A percentile compares a stretch with the other conserved stretches of the same genome.
Evolutionary conservation across 805 yeast species (phyloP).

Genomic region (Spathaspora hagerdaliae): DNA sequence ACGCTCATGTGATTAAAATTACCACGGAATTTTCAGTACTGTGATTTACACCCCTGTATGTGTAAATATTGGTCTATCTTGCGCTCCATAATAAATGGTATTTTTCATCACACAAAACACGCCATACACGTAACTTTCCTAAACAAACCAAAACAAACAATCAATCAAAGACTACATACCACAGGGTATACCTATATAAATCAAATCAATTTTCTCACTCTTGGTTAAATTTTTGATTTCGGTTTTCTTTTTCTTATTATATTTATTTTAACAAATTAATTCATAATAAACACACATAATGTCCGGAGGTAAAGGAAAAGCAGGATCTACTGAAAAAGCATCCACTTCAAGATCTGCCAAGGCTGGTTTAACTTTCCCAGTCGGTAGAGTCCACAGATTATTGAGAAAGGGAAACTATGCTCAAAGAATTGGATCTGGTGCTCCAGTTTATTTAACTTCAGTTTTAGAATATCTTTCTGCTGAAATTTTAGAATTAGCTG

Average conservation of each 20-base stretch:
- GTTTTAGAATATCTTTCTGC: slow-evolving; percentile 49
- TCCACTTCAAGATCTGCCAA: slow-evolving; percentile 47
- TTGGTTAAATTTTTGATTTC: not conserved
- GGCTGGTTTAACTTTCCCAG: slow-evolving; percentile 50
- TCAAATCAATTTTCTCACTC: not conserved
- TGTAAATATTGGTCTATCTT: too few species aligned
- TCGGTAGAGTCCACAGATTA: slow-evolving; percentile 49
- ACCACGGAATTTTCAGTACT: too few species aligned
- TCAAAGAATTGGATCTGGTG: slow-evolving; percentile 51
- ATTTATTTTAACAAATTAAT: not conserved
- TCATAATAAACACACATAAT: slow-evolving; percentile 11
- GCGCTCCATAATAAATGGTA: too few species aligned
- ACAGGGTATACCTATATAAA: too few species aligned
- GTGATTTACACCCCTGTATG: too few species aligned
- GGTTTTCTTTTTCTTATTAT: not conserved
- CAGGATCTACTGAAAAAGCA: slow-evolving; percentile 45
- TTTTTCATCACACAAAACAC: too few species aligned
- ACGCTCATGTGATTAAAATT: too few species aligned
- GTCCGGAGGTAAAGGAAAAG: slow-evolving; percentile 42
- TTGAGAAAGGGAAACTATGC: slow-evolving; percentile 50
- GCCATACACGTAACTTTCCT: too few species aligned
- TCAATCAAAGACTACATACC: too few species aligned
- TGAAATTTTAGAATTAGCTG: slow-evolving; percentile 49
- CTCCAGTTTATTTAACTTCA: slow-evolving; percentile 48
- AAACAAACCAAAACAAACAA: too few species aligned